These are phyloP conservation scores for Fragaria iinumae DNA, from an alignment of 306 rosid genomes.

Conservation along the genomic window DNA sequence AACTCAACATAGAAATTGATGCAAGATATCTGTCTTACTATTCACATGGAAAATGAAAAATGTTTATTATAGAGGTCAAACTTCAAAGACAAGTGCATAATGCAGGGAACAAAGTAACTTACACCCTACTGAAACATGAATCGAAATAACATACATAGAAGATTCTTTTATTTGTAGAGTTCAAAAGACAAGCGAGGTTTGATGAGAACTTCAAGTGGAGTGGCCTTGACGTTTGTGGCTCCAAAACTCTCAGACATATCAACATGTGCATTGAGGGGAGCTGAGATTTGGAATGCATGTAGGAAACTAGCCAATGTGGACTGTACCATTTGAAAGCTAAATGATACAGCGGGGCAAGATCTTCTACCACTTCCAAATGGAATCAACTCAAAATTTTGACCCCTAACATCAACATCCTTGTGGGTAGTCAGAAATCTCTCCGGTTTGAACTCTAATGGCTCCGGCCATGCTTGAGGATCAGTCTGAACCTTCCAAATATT, in stretches of 20 bases:
- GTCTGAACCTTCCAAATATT: slow-evolving; percentile 25
- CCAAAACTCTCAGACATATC: slow-evolving; percentile 37
- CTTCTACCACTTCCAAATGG: slow-evolving; percentile 33
- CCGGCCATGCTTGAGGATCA: slow-evolving; percentile 14
- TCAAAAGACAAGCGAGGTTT: slow-evolving; percentile 1
- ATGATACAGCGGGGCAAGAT: slow-evolving; percentile 24
- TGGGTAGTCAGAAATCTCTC: slow-evolving; percentile 17
- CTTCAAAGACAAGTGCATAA: too few species aligned
- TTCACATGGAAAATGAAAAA: too few species aligned
- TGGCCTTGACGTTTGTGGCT: slow-evolving; percentile 19
- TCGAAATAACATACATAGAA: neutral
- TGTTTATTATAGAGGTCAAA: too few species aligned
- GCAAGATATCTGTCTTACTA: too few species aligned
- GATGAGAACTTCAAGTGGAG: slow-evolving; percentile 20
- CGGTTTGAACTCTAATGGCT: slow-evolving; percentile 17
- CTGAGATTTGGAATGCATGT: slow-evolving; percentile 25
- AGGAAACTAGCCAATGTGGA: slow-evolving; percentile 25
- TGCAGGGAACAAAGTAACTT: too few species aligned
- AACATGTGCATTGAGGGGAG: neutral
- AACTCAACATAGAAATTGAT: neutral
- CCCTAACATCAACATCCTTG: slow-evolving; percentile 18
- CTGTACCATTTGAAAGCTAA: slow-evolving; percentile 14
- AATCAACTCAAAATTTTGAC: slow-evolving; percentile 9
- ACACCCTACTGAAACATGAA: neutral
- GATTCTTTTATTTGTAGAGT: neutral